Evolutionary conservation across 2,329 filamentous ascomycete species (phyloP).

Genomic region (Apiospora kogelbergensis): DNA sequence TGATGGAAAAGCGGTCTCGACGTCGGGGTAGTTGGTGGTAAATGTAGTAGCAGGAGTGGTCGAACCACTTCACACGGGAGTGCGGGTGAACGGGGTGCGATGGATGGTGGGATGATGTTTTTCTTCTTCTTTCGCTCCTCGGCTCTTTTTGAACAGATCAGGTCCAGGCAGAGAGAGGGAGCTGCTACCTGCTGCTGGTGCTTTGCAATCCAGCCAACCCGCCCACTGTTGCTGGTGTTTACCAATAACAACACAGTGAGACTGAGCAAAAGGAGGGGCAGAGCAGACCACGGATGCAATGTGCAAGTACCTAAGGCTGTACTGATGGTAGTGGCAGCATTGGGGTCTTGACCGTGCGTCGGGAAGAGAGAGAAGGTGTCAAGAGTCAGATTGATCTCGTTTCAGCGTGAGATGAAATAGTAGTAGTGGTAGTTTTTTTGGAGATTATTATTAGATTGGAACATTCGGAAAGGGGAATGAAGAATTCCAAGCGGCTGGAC

Average conservation of each 20-base stretch:
- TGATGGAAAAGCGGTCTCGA: conserved; percentile 4
- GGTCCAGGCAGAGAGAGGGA: not conserved
- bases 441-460: conserved; percentile 2
- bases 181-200: not conserved
- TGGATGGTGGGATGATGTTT: not conserved
- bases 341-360: not conserved
- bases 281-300: not conserved
- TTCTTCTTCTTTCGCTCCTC: not conserved
- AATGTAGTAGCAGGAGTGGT: not conserved
- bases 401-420: not conserved
- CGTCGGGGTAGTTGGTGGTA: not conserved
- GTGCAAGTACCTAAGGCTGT: no score
- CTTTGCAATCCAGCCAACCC: not conserved
- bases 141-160: conserved; percentile 1
- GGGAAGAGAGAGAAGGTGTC: not conserved
- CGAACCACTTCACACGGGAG: not conserved
- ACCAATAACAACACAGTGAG: not conserved
- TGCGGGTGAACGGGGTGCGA: not conserved
- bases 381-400: not conserved
- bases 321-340: not conserved
- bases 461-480: not conserved
- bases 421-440: not conserved
- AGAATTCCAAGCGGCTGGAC: not conserved
- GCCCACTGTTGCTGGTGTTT: conserved; percentile 2
- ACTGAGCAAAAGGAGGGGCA: conserved; percentile 4